Evolutionary conservation across 805 yeast species (phyloP), one percentile per base, ranked within the genome.

Genomic region (Spathaspora gorwiae): DNA sequence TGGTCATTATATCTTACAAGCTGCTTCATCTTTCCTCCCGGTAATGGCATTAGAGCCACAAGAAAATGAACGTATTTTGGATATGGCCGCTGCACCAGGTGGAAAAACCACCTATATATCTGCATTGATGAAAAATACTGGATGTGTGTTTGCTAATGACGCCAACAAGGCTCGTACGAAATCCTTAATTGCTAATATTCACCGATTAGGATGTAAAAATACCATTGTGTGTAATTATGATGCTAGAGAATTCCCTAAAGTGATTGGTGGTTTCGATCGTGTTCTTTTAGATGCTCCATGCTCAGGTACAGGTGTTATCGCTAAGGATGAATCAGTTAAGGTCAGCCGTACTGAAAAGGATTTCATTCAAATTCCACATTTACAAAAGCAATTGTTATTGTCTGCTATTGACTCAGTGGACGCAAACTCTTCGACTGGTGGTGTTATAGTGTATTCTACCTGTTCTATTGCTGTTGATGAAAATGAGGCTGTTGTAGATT

Each of bases 21-120:
- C 99, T 37, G 99, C 99, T 19, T 90, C 97, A 6, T 90, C 98
- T 8, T 94, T 92, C 68, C 72, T 94, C 61, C 99, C 99, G 7
- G 97, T 90, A 15, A 88, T 94, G 92, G 99, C 99, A 0, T 73
- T 94, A 56, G 92, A 83, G 51, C 99, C 99, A n/a, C 95, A 90
- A 64, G 97, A 90, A 67, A 83, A 87, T 62, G 99, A 94, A 72
- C 84, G 99, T 60, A 77, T 94, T 35, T 74, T 94, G 51, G 99
- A 94, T 71, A 94, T 94, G 99, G 98, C 99, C 40, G 95, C 99
- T 49, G 97, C 99, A 27, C 99, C 99, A 53, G 99, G 99, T 73
- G 99, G 99, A 69, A 92, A 92, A 64, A 89, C 97, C 15, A 92
- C 99, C 2, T 90, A 89, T 64, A 80, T 92, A 43, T 81, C 96